These are phyloP conservation scores for Mycena indigotica DNA, from an alignment of 768 basidiomycete species.

Conservation along the genomic window DNA sequence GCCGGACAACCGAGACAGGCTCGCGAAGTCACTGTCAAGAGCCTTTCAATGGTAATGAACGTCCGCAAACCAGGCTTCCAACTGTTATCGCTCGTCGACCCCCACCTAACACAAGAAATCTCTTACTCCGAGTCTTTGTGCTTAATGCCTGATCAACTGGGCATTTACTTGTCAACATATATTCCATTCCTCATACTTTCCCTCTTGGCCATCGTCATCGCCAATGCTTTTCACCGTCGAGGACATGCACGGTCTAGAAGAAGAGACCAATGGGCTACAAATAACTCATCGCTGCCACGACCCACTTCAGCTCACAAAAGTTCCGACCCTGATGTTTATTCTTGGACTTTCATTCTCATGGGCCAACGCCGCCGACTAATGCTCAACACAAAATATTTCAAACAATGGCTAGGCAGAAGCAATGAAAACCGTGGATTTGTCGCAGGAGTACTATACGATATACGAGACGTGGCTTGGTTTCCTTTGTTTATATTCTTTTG, in stretches of 20 bases:
- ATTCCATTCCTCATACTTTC: conserved; percentile 67
- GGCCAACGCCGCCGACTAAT: no score
- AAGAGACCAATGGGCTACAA: no score
- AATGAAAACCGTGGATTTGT: conserved; percentile 26
- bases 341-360: no score
- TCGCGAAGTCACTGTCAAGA: conserved; percentile 85
- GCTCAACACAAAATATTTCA: no score
- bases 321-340: no score
- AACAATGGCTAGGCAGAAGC: conserved; percentile 7
- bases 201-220: conserved; percentile 45
- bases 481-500: conserved; percentile 44
- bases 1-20: conserved; percentile 33
- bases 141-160: conserved; percentile 80
- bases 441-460: conserved; percentile 38
- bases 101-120: conserved; percentile 25
- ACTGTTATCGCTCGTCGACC: conserved; percentile 72
- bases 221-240: conserved; percentile 21
- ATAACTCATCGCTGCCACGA: no score
- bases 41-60: conserved; percentile 89
- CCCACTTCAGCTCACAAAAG: no score
- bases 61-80: conserved; percentile 86
- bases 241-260: conserved; percentile 6
- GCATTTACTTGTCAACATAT: conserved; percentile 76
- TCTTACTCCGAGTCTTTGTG: conserved; percentile 64
- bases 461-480: conserved; percentile 45